Evolutionary conservation across 495 filamentous ascomycete species (phyloP).

Genomic region (Annulohypoxylon moriforme): DNA sequence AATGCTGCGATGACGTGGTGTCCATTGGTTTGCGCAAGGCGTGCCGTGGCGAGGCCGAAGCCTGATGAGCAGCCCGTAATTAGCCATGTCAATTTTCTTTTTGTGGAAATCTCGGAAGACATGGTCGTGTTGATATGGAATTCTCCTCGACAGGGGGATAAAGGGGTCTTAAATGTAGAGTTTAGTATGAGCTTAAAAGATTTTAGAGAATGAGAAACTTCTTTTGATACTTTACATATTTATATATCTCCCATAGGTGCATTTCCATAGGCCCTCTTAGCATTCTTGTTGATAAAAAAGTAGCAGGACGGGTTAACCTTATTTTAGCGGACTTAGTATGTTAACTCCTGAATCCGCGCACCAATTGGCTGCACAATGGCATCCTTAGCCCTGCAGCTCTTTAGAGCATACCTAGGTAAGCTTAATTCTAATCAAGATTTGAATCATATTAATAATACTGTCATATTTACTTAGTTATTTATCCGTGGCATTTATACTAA

Average conservation of each 20-base stretch:
- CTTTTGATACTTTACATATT: not conserved
- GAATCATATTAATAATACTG: not conserved
- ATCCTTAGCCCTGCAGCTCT: not conserved
- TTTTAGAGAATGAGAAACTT: not conserved
- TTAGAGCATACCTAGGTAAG: not conserved
- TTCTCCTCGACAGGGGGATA: not conserved
- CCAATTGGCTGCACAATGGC: not conserved
- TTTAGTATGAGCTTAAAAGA: not conserved
- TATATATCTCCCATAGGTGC: not conserved
- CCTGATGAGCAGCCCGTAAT: slow-evolving; percentile 61
- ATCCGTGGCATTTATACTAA: no score
- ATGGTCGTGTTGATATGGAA: slow-evolving; percentile 23
- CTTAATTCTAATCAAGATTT: not conserved
- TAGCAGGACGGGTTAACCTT: not conserved
- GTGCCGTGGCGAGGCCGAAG: slow-evolving; percentile 56
- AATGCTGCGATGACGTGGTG: slow-evolving; percentile 68
- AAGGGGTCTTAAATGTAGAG: no score
- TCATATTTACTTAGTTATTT: no score
- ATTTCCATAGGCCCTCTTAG: not conserved
- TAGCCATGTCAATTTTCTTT: slow-evolving; percentile 48
- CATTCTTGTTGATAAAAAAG: not conserved
- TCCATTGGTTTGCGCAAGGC: slow-evolving; percentile 58
- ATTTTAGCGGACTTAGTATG: slow-evolving; percentile 21
- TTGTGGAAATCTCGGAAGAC: not conserved
- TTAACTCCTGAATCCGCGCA: slow-evolving; percentile 19